A percentile compares a stretch with the other conserved stretches of the same genome.
Evolutionary conservation across 495 filamentous ascomycete species (phyloP).

Genomic region (Astrocystis sublimbata): DNA sequence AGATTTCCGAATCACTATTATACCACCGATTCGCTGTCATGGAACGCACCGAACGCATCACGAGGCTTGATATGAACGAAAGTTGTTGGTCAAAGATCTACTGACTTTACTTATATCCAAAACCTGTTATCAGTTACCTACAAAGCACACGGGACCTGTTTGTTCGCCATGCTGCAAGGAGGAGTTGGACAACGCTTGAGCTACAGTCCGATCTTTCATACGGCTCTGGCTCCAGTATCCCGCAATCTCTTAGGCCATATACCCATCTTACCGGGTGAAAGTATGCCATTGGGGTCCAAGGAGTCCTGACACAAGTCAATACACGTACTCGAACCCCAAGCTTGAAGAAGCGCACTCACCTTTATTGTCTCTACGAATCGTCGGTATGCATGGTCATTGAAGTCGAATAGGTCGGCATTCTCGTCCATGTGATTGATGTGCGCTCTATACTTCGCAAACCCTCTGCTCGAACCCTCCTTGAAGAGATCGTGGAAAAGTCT

Average conservation of each 20-base stretch:
- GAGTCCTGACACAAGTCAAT: slow-evolving; percentile 26
- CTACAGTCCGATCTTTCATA: background rate
- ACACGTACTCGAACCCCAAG: background rate
- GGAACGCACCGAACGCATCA: background rate
- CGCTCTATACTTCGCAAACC: slow-evolving; percentile 45
- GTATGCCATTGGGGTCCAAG: slow-evolving; percentile 36
- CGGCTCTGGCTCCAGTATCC: background rate
- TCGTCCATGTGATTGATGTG: slow-evolving; percentile 49
- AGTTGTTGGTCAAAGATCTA: background rate
- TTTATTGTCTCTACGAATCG: slow-evolving; percentile 47
- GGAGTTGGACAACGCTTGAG: background rate
- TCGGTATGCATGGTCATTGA: slow-evolving; percentile 45
- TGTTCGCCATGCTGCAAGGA: background rate
- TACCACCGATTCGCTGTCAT: background rate
- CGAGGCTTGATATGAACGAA: background rate
- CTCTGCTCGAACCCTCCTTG: slow-evolving; percentile 38
- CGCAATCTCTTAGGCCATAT: slow-evolving; percentile 27
- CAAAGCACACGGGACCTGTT: too few species aligned
- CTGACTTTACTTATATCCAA: background rate
- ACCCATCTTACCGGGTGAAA: slow-evolving; percentile 38
- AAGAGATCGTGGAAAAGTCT: slow-evolving; percentile 39
- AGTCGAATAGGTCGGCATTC: slow-evolving; percentile 46
- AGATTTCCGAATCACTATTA: background rate
- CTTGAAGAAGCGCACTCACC: slow-evolving; percentile 19
- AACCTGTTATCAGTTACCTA: too few species aligned